These are phyloP conservation scores for Lactarius hatsudake DNA, from an alignment of 768 basidiomycete species.

Conservation along the genomic window DNA sequence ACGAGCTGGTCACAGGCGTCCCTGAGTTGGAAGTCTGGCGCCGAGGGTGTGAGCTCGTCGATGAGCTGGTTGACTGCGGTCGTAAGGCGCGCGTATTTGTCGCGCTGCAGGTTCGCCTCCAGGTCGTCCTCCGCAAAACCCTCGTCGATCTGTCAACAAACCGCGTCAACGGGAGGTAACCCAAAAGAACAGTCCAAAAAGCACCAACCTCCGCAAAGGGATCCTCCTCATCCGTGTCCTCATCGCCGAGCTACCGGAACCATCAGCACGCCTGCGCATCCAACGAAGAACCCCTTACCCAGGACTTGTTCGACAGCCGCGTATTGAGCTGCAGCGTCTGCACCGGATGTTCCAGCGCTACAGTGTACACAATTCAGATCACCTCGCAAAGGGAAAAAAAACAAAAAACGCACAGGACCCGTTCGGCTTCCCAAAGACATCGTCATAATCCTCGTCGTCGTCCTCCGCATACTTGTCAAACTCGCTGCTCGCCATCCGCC, in stretches of 20 bases:
- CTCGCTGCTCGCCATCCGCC: constrained; percentile 54
- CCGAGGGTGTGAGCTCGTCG: constrained; percentile 78
- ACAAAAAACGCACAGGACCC: constrained; percentile 54
- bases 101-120: constrained; percentile 87
- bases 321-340: constrained; percentile 85
- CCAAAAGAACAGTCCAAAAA: no score
- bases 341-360: constrained; percentile 57
- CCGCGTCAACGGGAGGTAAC: constrained; percentile 16
- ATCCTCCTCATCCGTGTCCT: constrained; percentile 87
- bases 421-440: constrained; percentile 82
- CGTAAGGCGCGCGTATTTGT: constrained; percentile 88
- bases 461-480: constrained; percentile 86
- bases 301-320: constrained; percentile 83
- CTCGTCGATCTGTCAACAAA: constrained; percentile 73
- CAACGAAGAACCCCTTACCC: constrained; percentile 49
- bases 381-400: constrained; percentile 2
- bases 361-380: not conserved
- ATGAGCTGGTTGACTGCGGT: constrained; percentile 80
- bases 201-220: constrained; percentile 84
- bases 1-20: constrained; percentile 89
- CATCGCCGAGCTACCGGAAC: constrained; percentile 63
- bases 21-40: constrained; percentile 78
- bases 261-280: constrained; percentile 10
- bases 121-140: constrained; percentile 89
- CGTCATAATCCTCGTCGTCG: constrained; percentile 92